These are phyloP conservation scores for Saccharomycopsis sp. DNA, from an alignment of 805 yeast species.

Conservation along the genomic window DNA sequence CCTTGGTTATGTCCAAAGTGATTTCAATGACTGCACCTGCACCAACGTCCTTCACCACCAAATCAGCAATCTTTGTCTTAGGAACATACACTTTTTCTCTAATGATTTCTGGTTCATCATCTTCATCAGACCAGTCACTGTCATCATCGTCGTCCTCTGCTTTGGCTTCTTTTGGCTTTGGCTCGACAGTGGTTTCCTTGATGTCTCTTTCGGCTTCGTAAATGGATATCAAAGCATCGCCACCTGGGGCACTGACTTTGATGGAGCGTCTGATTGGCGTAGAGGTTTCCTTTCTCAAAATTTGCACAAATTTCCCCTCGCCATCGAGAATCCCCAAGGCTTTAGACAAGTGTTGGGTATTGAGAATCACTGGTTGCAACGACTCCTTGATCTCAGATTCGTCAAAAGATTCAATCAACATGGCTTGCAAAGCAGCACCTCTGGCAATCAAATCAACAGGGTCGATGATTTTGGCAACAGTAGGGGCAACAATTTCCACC, in stretches of 20 bases:
- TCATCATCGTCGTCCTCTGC: constrained; percentile 45
- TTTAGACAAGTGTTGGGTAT: constrained; percentile 77
- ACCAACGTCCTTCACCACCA: constrained; percentile 62
- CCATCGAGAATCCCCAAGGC: constrained; percentile 79
- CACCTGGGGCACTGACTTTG: constrained; percentile 51
- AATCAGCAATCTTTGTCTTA: constrained; percentile 67
- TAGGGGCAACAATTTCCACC: constrained; percentile 60
- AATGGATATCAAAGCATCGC: constrained; percentile 58
- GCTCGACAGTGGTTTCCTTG: constrained; percentile 72
- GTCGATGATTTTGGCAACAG: constrained; percentile 61
- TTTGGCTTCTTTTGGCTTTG: constrained; percentile 43
- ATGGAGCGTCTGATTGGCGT: constrained; percentile 79
- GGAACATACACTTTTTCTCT: constrained; percentile 67
- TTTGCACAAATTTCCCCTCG: constrained; percentile 61
- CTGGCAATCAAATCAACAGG: constrained; percentile 87
- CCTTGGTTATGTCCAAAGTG: constrained; percentile 45
- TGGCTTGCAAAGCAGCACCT: constrained; percentile 96
- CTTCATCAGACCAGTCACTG: constrained; percentile 44
- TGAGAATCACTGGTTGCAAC: constrained; percentile 71
- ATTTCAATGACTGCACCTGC: constrained; percentile 59
- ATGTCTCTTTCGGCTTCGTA: constrained; percentile 81
- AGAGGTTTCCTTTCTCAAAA: constrained; percentile 77
- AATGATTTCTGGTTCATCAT: constrained; percentile 85
- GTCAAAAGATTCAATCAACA: constrained; percentile 72
- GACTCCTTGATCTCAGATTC: constrained; percentile 77